phyloP scores from a whole-genome alignment of 1,284 basidiomycete genomes.

The Cutaneotrichosporon daszewskae region DNA sequence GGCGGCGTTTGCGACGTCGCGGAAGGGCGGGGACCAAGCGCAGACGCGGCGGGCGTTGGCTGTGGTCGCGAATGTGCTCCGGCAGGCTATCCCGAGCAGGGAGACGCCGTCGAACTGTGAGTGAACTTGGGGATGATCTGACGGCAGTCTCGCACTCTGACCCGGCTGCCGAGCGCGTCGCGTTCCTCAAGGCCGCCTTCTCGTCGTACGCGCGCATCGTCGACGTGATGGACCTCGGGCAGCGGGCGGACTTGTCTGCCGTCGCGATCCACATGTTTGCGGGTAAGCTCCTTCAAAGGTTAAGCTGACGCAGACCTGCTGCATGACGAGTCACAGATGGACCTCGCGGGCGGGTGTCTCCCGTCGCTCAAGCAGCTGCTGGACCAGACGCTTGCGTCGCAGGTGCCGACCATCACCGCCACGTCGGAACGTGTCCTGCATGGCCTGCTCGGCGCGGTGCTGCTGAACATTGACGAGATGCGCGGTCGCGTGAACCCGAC shows the following conservation, averaged over 20 bases:
- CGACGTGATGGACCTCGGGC: conserved; percentile 54
- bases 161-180: conserved; percentile 54
- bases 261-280: conserved; percentile 75
- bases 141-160: conserved; percentile 47
- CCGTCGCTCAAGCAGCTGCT: conserved; percentile 71
- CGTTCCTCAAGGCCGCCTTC: conserved; percentile 64
- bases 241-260: conserved; percentile 62
- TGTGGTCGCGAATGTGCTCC: conserved; percentile 64
- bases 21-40: conserved; percentile 31
- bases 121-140: conserved; percentile 31
- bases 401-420: conserved; percentile 30
- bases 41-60: conserved; percentile 41
- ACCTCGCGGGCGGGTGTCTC: conserved; percentile 71
- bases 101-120: conserved; percentile 57
- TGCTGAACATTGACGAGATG: conserved; percentile 86
- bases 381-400: conserved; percentile 48
- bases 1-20: conserved; percentile 57
- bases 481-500: conserved; percentile 71
- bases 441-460: conserved; percentile 75
- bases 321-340: conserved; percentile 73
- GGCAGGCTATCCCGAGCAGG: conserved; percentile 60
- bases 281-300: conserved; percentile 50
- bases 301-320: conserved; percentile 58
- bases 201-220: conserved; percentile 62
- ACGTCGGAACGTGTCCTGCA: conserved; percentile 59